phyloP scores from a whole-genome alignment of 306 rosid genomes.

The Albizia julibrissin region DNA sequence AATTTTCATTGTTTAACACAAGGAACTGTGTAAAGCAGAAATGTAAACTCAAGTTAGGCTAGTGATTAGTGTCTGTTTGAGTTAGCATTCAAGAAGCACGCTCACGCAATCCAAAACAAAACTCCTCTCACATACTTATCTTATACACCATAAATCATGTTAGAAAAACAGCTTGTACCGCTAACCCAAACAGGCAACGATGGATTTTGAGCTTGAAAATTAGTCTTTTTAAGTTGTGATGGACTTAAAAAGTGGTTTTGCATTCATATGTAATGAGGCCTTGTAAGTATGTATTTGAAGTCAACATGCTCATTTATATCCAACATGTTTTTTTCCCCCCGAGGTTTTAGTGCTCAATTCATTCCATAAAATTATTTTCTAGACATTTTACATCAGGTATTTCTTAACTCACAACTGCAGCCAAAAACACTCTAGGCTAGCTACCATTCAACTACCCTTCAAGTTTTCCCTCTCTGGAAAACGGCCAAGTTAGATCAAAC shows the following conservation, averaged over 20 bases:
- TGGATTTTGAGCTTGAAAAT: background rate
- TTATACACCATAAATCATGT: too few relatives aligned
- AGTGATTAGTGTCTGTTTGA: too few relatives aligned
- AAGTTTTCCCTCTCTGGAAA: background rate
- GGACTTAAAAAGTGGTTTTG: background rate
- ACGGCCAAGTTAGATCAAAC: background rate
- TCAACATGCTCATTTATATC: background rate
- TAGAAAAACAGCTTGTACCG: too few relatives aligned
- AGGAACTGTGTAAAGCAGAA: background rate
- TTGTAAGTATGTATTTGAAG: background rate
- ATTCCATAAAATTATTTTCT: background rate
- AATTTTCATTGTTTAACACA: background rate
- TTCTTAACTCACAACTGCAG: background rate
- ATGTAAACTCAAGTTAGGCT: background rate
- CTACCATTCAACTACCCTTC: slow-evolving; percentile 17
- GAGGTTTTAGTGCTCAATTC: background rate
- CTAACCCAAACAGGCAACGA: background rate
- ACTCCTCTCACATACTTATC: too few relatives aligned
- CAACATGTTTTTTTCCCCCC: background rate
- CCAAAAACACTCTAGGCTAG: background rate
- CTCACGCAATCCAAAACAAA: too few relatives aligned
- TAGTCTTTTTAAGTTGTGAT: background rate
- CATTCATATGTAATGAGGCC: background rate
- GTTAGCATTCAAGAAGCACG: too few relatives aligned
- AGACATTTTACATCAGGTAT: background rate